Conservation (phyloP, 345 rosid genomes). For the Toxicodendron radicans region DNA sequence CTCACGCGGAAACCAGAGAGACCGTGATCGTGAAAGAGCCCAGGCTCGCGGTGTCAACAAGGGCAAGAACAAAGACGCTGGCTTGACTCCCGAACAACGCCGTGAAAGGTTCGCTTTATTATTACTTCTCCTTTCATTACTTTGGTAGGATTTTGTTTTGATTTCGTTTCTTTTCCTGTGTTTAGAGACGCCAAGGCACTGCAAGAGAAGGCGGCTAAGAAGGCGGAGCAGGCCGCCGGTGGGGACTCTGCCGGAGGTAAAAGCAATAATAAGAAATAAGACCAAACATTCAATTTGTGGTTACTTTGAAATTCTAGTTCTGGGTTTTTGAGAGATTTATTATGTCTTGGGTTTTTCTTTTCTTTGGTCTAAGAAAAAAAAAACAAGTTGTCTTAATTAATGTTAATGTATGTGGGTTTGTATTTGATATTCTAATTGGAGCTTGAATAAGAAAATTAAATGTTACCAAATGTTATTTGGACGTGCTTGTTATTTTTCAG, state of each 20-base stretch:
- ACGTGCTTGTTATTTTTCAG: neutral
- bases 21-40: constrained; percentile 54
- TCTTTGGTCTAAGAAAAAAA: neutral
- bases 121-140: too few relatives aligned
- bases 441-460: neutral
- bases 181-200: constrained; percentile 85
- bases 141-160: neutral
- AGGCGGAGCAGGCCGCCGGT: constrained; percentile 68
- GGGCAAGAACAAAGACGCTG: constrained; percentile 40
- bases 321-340: neutral
- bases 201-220: constrained; percentile 87
- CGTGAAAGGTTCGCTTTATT: constrained; percentile 40
- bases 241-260: constrained; percentile 42
- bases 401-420: neutral
- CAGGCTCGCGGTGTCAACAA: constrained; percentile 33
- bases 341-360: neutral
- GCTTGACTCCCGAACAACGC: constrained; percentile 63
- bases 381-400: too few relatives aligned
- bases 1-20: constrained; percentile 63
- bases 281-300: neutral
- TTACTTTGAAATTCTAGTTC: neutral
- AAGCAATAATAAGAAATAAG: constrained; percentile 30
- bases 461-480: neutral
- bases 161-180: neutral
- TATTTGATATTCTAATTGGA: neutral